A percentile compares a stretch with the other conserved stretches of the same genome.
Evolutionary conservation across 1,284 basidiomycete genomes (phyloP).

Genomic region (Schizopora paradoxa): DNA sequence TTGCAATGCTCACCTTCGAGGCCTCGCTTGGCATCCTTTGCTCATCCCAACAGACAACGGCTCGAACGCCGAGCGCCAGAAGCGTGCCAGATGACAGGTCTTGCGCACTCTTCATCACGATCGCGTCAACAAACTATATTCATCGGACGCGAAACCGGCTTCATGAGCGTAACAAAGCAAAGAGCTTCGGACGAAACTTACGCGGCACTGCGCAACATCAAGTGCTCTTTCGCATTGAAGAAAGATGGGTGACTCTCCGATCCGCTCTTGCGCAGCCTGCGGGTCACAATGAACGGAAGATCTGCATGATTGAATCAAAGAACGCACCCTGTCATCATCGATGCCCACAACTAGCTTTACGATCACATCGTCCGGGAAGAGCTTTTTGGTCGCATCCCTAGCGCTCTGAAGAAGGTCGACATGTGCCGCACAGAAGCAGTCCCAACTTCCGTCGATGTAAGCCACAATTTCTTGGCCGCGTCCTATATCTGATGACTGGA

Average conservation of each 20-base stretch:
- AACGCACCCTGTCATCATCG: slow-evolving; percentile 19
- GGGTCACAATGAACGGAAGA: neutral
- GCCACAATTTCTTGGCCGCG: slow-evolving; percentile 15
- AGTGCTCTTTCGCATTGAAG: slow-evolving; percentile 18
- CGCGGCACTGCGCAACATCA: slow-evolving; percentile 21
- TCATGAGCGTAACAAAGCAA: neutral
- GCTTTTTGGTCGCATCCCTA: neutral
- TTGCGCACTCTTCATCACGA: too few relatives aligned
- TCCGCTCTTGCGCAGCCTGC: slow-evolving; percentile 14
- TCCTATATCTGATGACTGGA: too few relatives aligned
- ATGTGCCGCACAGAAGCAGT: slow-evolving; percentile 21
- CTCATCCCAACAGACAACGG: too few relatives aligned
- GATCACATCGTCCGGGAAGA: neutral
- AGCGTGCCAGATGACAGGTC: too few relatives aligned
- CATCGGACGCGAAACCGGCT: neutral
- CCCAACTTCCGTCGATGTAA: slow-evolving; percentile 21
- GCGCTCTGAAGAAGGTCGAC: slow-evolving; percentile 19
- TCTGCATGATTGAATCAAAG: neutral
- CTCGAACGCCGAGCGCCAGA: too few relatives aligned
- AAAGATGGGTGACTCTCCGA: slow-evolving; percentile 17
- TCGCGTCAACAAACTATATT: too few relatives aligned
- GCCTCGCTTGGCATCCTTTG: too few relatives aligned
- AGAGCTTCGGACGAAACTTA: slow-evolving; percentile 6
- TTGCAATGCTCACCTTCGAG: too few relatives aligned
- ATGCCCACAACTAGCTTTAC: slow-evolving; percentile 19